A percentile compares a stretch with the other conserved stretches of the same genome.
Evolutionary conservation across 2,329 filamentous ascomycete genomes (phyloP).

Genomic region (Passalora sequoiae): DNA sequence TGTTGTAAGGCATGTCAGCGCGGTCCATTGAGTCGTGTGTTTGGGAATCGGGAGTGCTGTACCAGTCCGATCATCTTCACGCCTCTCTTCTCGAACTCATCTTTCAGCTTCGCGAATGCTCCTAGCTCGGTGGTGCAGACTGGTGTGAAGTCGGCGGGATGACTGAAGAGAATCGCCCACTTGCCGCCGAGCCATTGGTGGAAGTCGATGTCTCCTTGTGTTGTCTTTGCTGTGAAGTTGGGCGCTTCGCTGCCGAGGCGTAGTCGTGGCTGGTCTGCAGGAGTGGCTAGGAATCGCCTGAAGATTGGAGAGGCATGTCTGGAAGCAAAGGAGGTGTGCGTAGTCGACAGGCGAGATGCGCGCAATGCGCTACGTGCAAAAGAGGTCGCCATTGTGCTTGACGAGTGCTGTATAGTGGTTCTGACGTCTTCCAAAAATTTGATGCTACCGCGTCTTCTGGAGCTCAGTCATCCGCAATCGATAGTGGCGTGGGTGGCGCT

Average conservation of each 20-base stretch:
- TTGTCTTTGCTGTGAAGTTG: conserved; percentile 80
- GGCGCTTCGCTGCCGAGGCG: conserved; percentile 56
- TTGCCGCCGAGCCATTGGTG: conserved; percentile 73
- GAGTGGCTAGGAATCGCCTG: conserved; percentile 16
- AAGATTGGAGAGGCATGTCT: conserved; percentile 31
- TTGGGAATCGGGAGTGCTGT: conserved; percentile 16
- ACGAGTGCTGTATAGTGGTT: too few species aligned
- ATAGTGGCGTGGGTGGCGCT: neutral
- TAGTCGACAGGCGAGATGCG: conserved; percentile 16
- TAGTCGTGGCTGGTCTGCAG: conserved; percentile 28
- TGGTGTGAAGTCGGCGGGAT: conserved; percentile 84
- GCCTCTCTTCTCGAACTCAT: conserved; percentile 78
- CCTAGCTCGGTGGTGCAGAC: conserved; percentile 95
- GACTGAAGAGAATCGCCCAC: conserved; percentile 75
- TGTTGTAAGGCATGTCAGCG: neutral
- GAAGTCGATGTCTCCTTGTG: conserved; percentile 69
- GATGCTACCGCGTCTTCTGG: too few species aligned
- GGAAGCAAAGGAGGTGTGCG: conserved; percentile 19
- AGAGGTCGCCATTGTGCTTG: conserved; percentile 15
- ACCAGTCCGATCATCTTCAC: conserved; percentile 86
- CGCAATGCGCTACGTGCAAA: conserved; percentile 22
- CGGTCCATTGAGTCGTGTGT: neutral
- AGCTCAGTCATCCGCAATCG: neutral
- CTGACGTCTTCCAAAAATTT: too few species aligned
- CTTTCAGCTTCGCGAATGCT: conserved; percentile 82